Conservation (phyloP, 2,329 filamentous ascomycete species). For the Cladosporium sp. region DNA sequence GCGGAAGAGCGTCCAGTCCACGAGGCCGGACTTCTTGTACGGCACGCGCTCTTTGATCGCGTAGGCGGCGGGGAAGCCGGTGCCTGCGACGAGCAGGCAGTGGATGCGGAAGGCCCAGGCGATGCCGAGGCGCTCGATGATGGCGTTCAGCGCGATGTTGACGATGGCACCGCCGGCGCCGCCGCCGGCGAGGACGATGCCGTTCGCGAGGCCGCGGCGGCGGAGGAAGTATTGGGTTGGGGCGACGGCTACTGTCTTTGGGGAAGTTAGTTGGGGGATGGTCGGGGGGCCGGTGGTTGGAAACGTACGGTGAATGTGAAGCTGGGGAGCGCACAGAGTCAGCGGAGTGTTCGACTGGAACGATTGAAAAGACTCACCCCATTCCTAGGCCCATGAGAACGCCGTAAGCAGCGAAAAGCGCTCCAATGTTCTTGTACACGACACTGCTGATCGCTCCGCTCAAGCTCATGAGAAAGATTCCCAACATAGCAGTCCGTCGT, state of each 20-base stretch:
- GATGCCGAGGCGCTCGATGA: constrained; percentile 39
- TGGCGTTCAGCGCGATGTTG: constrained; percentile 25
- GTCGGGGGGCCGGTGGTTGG: background rate
- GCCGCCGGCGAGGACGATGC: constrained; percentile 43
- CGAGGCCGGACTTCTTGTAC: constrained; percentile 9
- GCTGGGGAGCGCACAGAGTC: too few relatives aligned
- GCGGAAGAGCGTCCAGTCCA: constrained; percentile 22
- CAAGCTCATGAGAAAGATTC: constrained; percentile 45
- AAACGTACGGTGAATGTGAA: constrained; percentile 13
- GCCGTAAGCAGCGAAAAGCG: constrained; percentile 45
- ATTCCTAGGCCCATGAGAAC: constrained; percentile 42
- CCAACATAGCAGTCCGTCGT: constrained; percentile 41
- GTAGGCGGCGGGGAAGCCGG: constrained; percentile 51
- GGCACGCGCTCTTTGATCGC: constrained; percentile 46
- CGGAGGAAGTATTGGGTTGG: constrained; percentile 45
- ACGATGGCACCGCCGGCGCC: constrained; percentile 51
- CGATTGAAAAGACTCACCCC: background rate
- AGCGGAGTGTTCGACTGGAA: too few relatives aligned
- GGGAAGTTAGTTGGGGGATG: background rate
- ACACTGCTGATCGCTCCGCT: constrained; percentile 46
- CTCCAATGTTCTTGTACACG: constrained; percentile 39
- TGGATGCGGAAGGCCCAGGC: constrained; percentile 50
- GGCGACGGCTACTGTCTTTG: constrained; percentile 32
- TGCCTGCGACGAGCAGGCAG: constrained; percentile 47
- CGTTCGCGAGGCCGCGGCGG: constrained; percentile 41